These are phyloP conservation scores for Lactarius sanguifluus DNA, from an alignment of 768 basidiomycete species.

Conservation along the genomic window DNA sequence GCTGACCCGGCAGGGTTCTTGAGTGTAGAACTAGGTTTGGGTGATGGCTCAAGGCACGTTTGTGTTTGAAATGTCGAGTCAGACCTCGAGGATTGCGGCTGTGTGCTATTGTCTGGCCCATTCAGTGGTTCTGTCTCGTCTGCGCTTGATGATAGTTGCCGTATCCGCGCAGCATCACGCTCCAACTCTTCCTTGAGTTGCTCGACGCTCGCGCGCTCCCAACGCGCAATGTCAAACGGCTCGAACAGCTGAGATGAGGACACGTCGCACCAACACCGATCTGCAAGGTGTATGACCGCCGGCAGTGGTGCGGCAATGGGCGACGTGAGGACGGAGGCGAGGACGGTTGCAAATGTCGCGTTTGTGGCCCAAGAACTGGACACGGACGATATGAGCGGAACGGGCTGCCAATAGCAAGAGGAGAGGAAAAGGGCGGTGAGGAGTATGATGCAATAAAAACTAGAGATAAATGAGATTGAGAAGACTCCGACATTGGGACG, in stretches of 20 bases:
- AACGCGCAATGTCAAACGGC: constrained; percentile 71
- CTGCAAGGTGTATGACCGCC: constrained; percentile 60
- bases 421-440: constrained; percentile 82
- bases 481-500: background rate
- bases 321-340: constrained; percentile 45
- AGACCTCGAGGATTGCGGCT: constrained; percentile 1
- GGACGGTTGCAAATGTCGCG: constrained; percentile 69
- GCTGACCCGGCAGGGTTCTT: background rate
- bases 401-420: constrained; percentile 88
- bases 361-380: constrained; percentile 68
- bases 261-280: constrained; percentile 88
- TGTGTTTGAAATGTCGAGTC: background rate
- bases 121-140: constrained; percentile 7
- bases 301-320: constrained; percentile 47
- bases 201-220: constrained; percentile 68
- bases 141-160: constrained; percentile 25
- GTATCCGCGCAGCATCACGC: constrained; percentile 37
- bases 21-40: too few species aligned
- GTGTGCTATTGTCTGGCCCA: background rate
- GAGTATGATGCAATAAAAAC: constrained; percentile 85
- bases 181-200: constrained; percentile 42
- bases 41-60: background rate
- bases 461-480: constrained; percentile 34
- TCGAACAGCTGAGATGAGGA: constrained; percentile 64
- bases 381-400: constrained; percentile 62